phyloP scores from a whole-genome alignment of 1,139 yeast species.

The Scheffersomyces stambukii region DNA sequence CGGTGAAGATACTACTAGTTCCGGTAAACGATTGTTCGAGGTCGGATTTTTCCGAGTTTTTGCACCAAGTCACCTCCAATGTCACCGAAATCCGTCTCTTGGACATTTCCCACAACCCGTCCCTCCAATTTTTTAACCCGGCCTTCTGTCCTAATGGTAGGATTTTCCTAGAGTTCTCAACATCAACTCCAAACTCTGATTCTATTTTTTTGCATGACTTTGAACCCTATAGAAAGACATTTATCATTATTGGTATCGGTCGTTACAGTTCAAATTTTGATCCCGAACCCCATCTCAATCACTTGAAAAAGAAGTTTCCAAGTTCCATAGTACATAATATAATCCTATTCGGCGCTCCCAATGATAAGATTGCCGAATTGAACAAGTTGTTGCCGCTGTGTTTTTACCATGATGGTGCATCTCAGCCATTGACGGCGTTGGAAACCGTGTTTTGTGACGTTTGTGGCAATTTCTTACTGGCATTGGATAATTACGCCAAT shows the following conservation, averaged over 20 bases:
- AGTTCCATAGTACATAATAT: slow-evolving; percentile 61
- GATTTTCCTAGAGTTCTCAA: slow-evolving; percentile 53
- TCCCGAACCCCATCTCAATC: slow-evolving; percentile 3
- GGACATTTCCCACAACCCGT: slow-evolving; percentile 63
- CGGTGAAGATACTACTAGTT: slow-evolving; percentile 63
- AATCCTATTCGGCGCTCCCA: slow-evolving; percentile 55
- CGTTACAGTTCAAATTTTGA: slow-evolving; percentile 27
- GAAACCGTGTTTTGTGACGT: slow-evolving; percentile 76
- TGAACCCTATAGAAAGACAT: slow-evolving; percentile 81
- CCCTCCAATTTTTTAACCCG: slow-evolving; percentile 63
- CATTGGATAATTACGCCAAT: slow-evolving; percentile 64
- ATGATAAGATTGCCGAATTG: slow-evolving; percentile 13
- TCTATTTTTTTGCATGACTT: slow-evolving; percentile 71
- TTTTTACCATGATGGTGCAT: slow-evolving; percentile 23
- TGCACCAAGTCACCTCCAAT: slow-evolving; percentile 43
- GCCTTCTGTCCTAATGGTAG: slow-evolving; percentile 80
- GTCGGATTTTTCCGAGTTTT: slow-evolving; percentile 44
- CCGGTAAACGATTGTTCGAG: slow-evolving; percentile 60
- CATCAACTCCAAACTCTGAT: slow-evolving; percentile 51
- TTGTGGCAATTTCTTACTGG: slow-evolving; percentile 56
- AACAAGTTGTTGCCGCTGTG: too few relatives aligned
- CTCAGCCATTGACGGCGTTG: slow-evolving; percentile 35
- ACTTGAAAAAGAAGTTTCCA: slow-evolving; percentile 38
- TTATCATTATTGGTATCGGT: slow-evolving; percentile 63
- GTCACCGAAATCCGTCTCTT: slow-evolving; percentile 61